These are phyloP conservation scores for Coprinopsis marcescibilis DNA, from an alignment of 768 basidiomycete genomes.

Conservation along the genomic window DNA sequence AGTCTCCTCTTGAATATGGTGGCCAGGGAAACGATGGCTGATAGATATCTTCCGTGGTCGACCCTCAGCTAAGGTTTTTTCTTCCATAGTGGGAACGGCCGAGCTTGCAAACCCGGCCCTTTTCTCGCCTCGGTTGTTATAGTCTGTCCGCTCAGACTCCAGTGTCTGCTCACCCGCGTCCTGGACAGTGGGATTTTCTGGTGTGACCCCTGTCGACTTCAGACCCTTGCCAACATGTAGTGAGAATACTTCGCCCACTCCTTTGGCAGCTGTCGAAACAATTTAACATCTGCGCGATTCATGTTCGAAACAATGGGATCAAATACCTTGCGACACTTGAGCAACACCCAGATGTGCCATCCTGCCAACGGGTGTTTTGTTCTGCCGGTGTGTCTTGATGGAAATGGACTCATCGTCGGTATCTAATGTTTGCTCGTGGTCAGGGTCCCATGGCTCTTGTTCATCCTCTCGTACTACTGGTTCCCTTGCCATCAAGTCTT, in stretches of 20 bases:
- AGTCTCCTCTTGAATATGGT: conserved; percentile 4
- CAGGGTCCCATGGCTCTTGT: conserved; percentile 69
- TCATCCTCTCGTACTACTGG: conserved; percentile 45
- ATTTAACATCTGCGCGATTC: conserved; percentile 15
- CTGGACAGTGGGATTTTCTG: conserved; percentile 28
- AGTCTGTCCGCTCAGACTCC: conserved; percentile 48
- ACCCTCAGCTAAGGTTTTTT: conserved; percentile 52
- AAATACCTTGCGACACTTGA: conserved; percentile 50
- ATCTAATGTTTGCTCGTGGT: conserved; percentile 54
- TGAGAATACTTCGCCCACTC: conserved; percentile 30
- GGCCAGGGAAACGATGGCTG: conserved; percentile 6
- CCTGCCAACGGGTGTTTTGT: conserved; percentile 23
- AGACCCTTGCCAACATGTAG: conserved; percentile 30
- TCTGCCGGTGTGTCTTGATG: conserved; percentile 31
- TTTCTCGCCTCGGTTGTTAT: conserved; percentile 43
- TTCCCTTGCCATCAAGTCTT: conserved; percentile 54
- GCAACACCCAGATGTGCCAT: conserved; percentile 32
- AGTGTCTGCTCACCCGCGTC: conserved; percentile 36
- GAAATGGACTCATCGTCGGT: conserved; percentile 37
- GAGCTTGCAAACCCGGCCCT: conserved; percentile 54
- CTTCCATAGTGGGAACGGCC: conserved; percentile 65
- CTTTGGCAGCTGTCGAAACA: conserved; percentile 35
- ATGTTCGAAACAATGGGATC: conserved; percentile 1
- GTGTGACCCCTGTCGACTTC: conserved; percentile 39
- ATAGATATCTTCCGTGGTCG: conserved; percentile 30